Conservation (phyloP, 257 asterid genomes). For the Echites panduratus region DNA sequence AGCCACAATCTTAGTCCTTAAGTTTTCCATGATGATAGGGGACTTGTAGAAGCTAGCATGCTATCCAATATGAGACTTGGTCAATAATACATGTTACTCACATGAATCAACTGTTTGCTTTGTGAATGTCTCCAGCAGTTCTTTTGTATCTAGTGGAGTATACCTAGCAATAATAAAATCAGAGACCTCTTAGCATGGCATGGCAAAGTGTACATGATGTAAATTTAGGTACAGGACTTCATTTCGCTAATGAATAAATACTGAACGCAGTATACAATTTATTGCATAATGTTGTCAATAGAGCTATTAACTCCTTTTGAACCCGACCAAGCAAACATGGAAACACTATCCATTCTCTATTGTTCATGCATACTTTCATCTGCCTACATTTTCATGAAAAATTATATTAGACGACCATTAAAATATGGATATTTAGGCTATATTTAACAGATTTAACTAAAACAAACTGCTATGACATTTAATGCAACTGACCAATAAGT, state of each 20-base stretch:
- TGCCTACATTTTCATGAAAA: neutral
- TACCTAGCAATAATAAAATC: constrained; percentile 50
- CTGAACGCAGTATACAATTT: neutral
- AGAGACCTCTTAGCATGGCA: constrained; percentile 11
- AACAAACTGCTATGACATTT: neutral
- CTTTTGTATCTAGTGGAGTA: constrained; percentile 76
- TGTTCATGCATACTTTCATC: neutral
- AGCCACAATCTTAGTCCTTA: neutral
- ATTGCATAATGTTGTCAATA: neutral
- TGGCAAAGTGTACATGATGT: neutral
- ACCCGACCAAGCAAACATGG: neutral
- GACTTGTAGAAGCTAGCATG: neutral
- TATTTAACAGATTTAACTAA: no score
- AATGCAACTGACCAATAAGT: neutral
- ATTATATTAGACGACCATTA: neutral
- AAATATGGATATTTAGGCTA: neutral
- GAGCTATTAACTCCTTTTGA: neutral
- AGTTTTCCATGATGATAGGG: neutral
- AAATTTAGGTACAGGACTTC: neutral
- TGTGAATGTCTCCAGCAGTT: constrained; percentile 66
- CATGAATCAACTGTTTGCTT: constrained; percentile 70
- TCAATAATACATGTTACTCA: constrained; percentile 27
- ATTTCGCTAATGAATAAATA: neutral
- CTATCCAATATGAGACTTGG: neutral
- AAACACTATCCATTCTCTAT: neutral